Conservation (phyloP, 768 basidiomycete genomes). For the Stropharia rugosoannulata region DNA sequence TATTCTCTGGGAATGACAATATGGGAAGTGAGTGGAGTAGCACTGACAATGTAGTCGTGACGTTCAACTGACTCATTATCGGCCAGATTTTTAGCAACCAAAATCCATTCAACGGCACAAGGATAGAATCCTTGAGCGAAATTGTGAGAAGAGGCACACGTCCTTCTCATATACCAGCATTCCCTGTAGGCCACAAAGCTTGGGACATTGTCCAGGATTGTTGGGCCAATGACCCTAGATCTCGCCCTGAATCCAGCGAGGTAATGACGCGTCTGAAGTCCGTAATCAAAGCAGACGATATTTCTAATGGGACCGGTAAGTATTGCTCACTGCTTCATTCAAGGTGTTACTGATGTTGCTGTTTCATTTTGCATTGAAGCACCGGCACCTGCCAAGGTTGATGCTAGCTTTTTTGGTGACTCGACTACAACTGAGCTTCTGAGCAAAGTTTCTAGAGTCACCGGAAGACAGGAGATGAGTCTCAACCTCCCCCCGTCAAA, state of each 20-base stretch:
- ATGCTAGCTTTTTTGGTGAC: conserved; percentile 1
- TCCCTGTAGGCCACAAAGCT: not conserved
- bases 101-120: conserved; percentile 3
- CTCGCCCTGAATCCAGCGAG: conserved; percentile 1
- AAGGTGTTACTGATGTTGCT: not conserved
- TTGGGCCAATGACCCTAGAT: not conserved
- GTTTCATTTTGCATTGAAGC: no score
- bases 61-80: not conserved
- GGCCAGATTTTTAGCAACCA: not conserved
- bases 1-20: conserved; percentile 5
- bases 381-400: not conserved
- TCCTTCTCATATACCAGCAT: not conserved
- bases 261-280: not conserved
- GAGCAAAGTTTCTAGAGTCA: not conserved
- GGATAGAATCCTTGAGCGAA: not conserved
- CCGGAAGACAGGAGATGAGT: not conserved
- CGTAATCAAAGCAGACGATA: not conserved
- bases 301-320: not conserved
- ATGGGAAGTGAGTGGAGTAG: not conserved
- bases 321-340: not conserved
- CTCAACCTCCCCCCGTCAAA: no score
- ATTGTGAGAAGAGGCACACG: not conserved
- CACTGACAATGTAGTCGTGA: not conserved
- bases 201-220: conserved; percentile 2
- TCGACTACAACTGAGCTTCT: not conserved